Evolutionary conservation across 2,329 filamentous ascomycete genomes (phyloP).

Genomic region (Talaromyces pinophilus): DNA sequence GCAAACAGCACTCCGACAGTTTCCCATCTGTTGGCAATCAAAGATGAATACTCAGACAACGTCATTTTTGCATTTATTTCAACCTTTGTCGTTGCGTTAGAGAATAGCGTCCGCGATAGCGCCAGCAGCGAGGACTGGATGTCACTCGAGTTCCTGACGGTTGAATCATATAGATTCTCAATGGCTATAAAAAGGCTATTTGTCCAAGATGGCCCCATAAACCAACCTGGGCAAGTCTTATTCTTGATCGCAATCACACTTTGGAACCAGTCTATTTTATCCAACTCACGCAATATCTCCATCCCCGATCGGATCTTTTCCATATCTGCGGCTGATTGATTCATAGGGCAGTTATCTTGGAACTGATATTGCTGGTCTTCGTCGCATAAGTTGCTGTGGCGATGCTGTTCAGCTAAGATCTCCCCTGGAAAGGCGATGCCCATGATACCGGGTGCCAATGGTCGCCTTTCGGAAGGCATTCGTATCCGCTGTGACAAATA

Average conservation of each 20-base stretch:
- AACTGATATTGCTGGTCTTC: neutral
- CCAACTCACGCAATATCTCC: neutral
- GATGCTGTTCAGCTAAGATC: neutral
- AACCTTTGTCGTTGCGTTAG: neutral
- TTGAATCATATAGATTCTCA: neutral
- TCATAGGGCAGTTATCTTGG: neutral
- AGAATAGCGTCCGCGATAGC: neutral
- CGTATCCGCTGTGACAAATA: neutral
- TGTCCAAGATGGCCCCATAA: neutral
- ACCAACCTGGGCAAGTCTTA: slow-evolving; percentile 6
- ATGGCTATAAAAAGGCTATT: neutral
- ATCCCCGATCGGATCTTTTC: neutral
- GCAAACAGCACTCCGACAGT: slow-evolving; percentile 17
- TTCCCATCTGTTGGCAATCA: slow-evolving; percentile 14
- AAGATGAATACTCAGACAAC: slow-evolving; percentile 12
- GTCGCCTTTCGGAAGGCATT: neutral
- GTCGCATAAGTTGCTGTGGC: neutral
- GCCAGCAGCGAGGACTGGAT: neutral
- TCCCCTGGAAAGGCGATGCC: neutral
- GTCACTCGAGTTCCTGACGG: neutral
- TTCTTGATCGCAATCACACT: slow-evolving; percentile 4
- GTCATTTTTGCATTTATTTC: neutral
- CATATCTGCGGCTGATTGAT: neutral
- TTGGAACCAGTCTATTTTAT: neutral
- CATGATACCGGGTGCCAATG: neutral